A percentile compares a stretch with the other conserved stretches of the same genome.
These are phyloP conservation scores for Fusarium marasasianum DNA, from an alignment of 2,329 filamentous ascomycete species.

Conservation along the genomic window DNA sequence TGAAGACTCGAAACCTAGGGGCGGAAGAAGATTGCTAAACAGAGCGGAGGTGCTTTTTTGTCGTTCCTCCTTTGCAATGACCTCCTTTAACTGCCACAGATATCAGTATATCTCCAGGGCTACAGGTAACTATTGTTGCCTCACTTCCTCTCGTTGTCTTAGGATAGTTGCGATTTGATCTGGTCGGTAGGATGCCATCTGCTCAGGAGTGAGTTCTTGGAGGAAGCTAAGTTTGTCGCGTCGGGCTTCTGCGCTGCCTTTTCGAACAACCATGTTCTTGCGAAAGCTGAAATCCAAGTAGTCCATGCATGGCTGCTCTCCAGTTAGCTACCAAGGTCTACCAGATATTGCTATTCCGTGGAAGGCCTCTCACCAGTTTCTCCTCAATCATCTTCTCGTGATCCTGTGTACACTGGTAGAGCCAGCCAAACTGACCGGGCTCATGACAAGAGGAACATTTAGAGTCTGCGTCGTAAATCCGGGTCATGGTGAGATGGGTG, in stretches of 20 bases:
- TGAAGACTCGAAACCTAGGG: conserved; percentile 24
- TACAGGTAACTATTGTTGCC: background rate
- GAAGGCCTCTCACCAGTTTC: conserved; percentile 38
- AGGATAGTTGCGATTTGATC: conserved; percentile 59
- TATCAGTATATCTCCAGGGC: background rate
- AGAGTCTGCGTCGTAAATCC: conserved; percentile 64
- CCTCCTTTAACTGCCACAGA: conserved; percentile 27
- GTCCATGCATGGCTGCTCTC: conserved; percentile 47
- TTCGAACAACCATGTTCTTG: conserved; percentile 48
- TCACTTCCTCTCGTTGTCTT: conserved; percentile 60
- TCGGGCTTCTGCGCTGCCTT: conserved; percentile 53
- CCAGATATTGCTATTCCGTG: background rate
- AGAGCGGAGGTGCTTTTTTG: conserved; percentile 38
- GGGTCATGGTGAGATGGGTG: conserved; percentile 74
- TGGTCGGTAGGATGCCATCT: conserved; percentile 57
- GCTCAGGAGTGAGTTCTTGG: conserved; percentile 53
- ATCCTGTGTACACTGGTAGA: conserved; percentile 79
- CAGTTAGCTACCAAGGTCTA: background rate
- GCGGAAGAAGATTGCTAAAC: conserved; percentile 23
- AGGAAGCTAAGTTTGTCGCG: conserved; percentile 57
- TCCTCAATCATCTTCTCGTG: conserved; percentile 54
- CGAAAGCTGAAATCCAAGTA: conserved; percentile 47
- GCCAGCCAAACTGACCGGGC: conserved; percentile 70
- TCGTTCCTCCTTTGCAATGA: conserved; percentile 45
- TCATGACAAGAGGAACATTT: conserved; percentile 68